These are phyloP conservation scores for Cymbopogon citratus DNA, from an alignment of 176 grass and related monocot species.

Conservation along the genomic window DNA sequence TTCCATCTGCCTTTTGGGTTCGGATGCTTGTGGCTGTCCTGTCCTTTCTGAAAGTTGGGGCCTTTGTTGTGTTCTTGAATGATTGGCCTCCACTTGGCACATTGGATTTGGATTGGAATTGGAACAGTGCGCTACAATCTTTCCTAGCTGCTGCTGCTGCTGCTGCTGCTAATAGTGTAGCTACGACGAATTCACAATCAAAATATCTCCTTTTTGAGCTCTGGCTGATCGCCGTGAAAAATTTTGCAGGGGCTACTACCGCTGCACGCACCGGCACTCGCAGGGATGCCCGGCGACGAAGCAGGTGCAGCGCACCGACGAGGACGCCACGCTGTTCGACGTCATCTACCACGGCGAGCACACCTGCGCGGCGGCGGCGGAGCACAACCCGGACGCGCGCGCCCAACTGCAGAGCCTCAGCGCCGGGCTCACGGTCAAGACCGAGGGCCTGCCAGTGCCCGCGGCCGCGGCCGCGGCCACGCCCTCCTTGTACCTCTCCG, in stretches of 20 bases:
- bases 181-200: too few relatives aligned
- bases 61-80: background rate
- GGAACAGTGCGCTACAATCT: too few relatives aligned
- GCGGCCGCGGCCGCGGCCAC: background rate
- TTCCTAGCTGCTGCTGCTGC: too few relatives aligned
- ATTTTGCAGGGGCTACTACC: constrained; percentile 61
- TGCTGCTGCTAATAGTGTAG: too few relatives aligned
- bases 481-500: constrained; percentile 17
- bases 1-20: background rate
- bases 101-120: too few relatives aligned
- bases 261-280: constrained; percentile 47
- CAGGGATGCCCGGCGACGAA: constrained; percentile 56
- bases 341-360: constrained; percentile 55
- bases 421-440: constrained; percentile 39
- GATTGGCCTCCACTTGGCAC: too few relatives aligned
- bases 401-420: constrained; percentile 31
- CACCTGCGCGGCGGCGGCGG: constrained; percentile 43
- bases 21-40: too few relatives aligned
- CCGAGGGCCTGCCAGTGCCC: constrained; percentile 19
- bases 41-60: background rate
- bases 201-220: background rate
- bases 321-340: constrained; percentile 56
- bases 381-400: background rate
- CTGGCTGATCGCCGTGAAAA: background rate
- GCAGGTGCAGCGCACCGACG: constrained; percentile 63